Base-by-base conservation (phyloP, 2,329 filamentous ascomycete species). In the Hymenoscyphus albidus region DNA sequence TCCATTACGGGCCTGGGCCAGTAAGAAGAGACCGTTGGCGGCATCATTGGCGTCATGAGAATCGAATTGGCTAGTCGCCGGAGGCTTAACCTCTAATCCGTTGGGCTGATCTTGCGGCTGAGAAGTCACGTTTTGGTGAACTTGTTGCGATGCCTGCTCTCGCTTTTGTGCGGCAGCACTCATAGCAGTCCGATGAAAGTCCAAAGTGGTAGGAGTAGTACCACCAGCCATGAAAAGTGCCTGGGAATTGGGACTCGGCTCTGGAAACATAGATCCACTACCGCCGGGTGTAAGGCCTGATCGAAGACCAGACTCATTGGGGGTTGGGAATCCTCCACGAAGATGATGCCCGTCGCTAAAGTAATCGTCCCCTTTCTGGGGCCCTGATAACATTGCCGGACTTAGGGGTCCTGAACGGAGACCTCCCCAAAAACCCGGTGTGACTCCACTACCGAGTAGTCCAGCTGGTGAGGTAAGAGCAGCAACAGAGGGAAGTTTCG, bases 231-330 rank as follows among this genome's bases (percentile, higher is more conserved):
- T 80, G n/a, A 55, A 27, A 6, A 97, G 79, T 60, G 90, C 90
- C 79, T 93, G 89, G 0, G 92, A 91, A 76, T 91, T 96, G 42
- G 92, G 93, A 76, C 91, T 96, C 2, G 92, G 90, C 62, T 90
- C 91, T 64, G 94, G 93, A 81, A 98, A 98, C 92, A 98, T 98
- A 72, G 93, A 96, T 72, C 93, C 94, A 76, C 93, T 93, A 70
- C 94, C 94, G 66, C 95, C 95, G 59, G 95, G 95, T 62, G 95
- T 98, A 70, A 98, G 80, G 64, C 95, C 95, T 66, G 93, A 95
- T 66, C 95, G 85, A 61, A 98, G 81, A 2, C 92, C 96, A 7
- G 94, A 98, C 79, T 99, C 95, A 85, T 97, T 97, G 0, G 94
- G 94, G 3, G 95, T 98, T 4, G 93, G 92, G 74, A 97, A 97